A percentile compares a stretch with the other conserved stretches of the same genome.
phyloP scores from a whole-genome alignment of 768 basidiomycete species.

The Obba rivulosa region DNA sequence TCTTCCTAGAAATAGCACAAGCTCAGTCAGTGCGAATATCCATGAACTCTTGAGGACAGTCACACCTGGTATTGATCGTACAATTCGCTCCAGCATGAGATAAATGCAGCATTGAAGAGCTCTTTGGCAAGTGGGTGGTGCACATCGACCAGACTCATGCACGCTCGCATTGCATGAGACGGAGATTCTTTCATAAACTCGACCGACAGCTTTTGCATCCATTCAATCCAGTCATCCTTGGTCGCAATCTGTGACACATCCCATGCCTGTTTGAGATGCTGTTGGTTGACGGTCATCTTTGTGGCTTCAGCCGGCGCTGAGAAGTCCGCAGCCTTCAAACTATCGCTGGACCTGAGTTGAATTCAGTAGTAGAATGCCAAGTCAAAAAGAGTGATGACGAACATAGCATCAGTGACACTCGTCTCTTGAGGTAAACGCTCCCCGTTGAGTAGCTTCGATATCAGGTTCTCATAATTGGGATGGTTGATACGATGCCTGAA shows the following conservation, averaged over 20 bases:
- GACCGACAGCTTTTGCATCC: conserved; percentile 89
- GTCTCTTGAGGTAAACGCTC: conserved; percentile 85
- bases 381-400: background rate
- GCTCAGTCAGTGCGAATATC: too few relatives aligned
- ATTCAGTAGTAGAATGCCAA: background rate
- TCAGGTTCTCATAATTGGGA: conserved; percentile 80
- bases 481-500: conserved; percentile 74
- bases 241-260: conserved; percentile 74
- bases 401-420: conserved; percentile 47
- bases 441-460: conserved; percentile 84
- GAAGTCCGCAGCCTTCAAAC: conserved; percentile 59
- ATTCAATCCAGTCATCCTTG: conserved; percentile 88
- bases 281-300: conserved; percentile 93
- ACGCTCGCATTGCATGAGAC: conserved; percentile 95
- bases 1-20: conserved; percentile 61
- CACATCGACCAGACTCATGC: conserved; percentile 88
- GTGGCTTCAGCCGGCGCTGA: conserved; percentile 77
- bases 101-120: conserved; percentile 95
- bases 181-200: conserved; percentile 99
- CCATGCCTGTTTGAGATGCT: conserved; percentile 96
- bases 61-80: conserved; percentile 93
- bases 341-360: conserved; percentile 46
- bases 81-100: conserved; percentile 95
- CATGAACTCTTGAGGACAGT: too few relatives aligned
- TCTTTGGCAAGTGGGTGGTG: conserved; percentile 90